These are phyloP conservation scores for Cladosporium colombiae DNA, from an alignment of 2,329 filamentous ascomycete species.

Conservation along the genomic window DNA sequence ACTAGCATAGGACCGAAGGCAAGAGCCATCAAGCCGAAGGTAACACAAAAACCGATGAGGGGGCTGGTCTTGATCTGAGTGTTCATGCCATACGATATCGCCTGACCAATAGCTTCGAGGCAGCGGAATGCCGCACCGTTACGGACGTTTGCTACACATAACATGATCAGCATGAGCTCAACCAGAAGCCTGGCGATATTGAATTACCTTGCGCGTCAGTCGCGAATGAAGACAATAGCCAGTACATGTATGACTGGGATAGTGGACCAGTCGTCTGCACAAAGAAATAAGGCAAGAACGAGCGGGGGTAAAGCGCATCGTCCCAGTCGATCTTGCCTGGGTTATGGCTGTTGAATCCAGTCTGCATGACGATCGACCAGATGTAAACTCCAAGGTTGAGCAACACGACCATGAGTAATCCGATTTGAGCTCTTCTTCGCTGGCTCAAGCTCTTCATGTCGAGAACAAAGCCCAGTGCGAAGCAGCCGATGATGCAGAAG, in stretches of 20 bases:
- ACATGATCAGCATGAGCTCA: slow-evolving; percentile 23
- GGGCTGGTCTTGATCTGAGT: slow-evolving; percentile 35
- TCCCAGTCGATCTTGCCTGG: slow-evolving; percentile 34
- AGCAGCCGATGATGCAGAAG: slow-evolving; percentile 11
- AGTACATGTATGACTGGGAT: slow-evolving; percentile 37
- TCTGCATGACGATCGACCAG: slow-evolving; percentile 27
- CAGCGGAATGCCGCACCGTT: slow-evolving; percentile 25
- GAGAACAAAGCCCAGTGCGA: slow-evolving; percentile 54
- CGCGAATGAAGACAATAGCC: slow-evolving; percentile 42
- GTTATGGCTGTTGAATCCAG: slow-evolving; percentile 25
- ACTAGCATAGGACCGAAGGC: slow-evolving; percentile 37
- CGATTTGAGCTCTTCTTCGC: slow-evolving; percentile 46
- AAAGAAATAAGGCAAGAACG: slow-evolving; percentile 30
- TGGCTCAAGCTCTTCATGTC: slow-evolving; percentile 64
- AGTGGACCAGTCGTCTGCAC: slow-evolving; percentile 30
- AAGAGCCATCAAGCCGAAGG: slow-evolving; percentile 37
- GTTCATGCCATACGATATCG: slow-evolving; percentile 34
- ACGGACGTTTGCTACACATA: not conserved
- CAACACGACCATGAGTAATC: slow-evolving; percentile 47
- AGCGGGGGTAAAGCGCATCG: slow-evolving; percentile 23
- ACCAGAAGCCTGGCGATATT: slow-evolving; percentile 32
- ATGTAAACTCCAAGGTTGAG: slow-evolving; percentile 24
- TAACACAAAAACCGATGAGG: slow-evolving; percentile 49
- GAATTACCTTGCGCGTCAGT: slow-evolving; percentile 36
- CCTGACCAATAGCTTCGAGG: slow-evolving; percentile 52